Evolutionary conservation across 192 early-diverging fungal genomes (phyloP).

Genomic region (Coemansia guatemalensis): DNA sequence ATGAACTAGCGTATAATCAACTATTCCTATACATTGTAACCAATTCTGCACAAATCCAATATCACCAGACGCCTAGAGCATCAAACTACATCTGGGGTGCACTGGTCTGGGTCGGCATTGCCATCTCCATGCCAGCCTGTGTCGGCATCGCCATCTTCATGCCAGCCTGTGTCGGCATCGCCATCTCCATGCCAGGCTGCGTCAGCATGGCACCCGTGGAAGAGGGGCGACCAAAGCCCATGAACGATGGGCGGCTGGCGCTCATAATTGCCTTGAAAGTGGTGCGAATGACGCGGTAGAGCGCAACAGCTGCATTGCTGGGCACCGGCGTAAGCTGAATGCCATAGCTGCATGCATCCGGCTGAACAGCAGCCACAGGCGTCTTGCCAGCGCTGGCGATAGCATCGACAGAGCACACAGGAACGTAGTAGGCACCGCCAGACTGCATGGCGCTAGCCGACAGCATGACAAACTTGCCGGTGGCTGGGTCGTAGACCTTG

Average conservation of each 20-base stretch:
- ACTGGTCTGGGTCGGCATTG: no score
- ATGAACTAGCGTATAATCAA: no score
- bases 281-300: constrained; percentile 3
- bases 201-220: background rate
- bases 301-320: background rate
- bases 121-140: no score
- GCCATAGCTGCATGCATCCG: background rate
- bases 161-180: no score
- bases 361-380: background rate
- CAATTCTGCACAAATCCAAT: no score
- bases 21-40: no score
- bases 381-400: constrained; percentile 3
- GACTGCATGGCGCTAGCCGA: constrained; percentile 13
- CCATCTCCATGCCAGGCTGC: no score
- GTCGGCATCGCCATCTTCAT: no score
- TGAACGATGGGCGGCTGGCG: background rate
- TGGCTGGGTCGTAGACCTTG: constrained; percentile 18
- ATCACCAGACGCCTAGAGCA: no score
- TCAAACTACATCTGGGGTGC: no score
- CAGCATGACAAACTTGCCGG: constrained; percentile 21
- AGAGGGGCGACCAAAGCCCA: constrained; percentile 1
- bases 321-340: no score
- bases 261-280: constrained; percentile 4
- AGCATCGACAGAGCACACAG: constrained; percentile 32
- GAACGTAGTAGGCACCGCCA: constrained; percentile 20